Evolutionary conservation across 768 basidiomycete genomes (phyloP).

Genomic region (Russula dissimulans): DNA sequence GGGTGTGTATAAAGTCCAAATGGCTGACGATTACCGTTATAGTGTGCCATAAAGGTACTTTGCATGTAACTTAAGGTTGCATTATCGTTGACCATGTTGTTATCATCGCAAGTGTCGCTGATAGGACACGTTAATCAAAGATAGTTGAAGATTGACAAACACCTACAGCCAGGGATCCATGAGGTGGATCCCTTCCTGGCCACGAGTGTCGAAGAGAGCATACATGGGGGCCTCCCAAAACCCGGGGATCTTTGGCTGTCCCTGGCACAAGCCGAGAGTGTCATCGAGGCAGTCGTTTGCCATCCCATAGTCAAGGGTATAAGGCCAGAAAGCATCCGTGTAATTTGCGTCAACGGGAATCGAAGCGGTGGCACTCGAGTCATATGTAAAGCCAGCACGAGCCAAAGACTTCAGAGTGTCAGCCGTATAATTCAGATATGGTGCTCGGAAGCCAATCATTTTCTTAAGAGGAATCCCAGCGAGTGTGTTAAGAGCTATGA

Average conservation of each 20-base stretch:
- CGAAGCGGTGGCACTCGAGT: conserved; percentile 52
- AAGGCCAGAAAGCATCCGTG: conserved; percentile 79
- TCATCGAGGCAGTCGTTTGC: conserved; percentile 60
- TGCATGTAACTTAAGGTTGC: conserved; percentile 67
- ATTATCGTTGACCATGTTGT: conserved; percentile 39
- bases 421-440: conserved; percentile 56
- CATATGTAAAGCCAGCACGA: conserved; percentile 57
- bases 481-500: conserved; percentile 69
- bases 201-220: conserved; percentile 56
- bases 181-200: conserved; percentile 49
- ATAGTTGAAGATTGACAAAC: background rate
- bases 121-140: background rate
- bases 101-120: conserved; percentile 46
- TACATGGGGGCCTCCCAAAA: conserved; percentile 87
- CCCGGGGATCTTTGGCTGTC: conserved; percentile 62
- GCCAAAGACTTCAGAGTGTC: conserved; percentile 53
- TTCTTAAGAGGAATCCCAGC: conserved; percentile 61
- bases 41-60: conserved; percentile 64
- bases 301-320: conserved; percentile 71
- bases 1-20: conserved; percentile 79
- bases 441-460: conserved; percentile 69
- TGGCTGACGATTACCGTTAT: conserved; percentile 66
- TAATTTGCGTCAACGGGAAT: conserved; percentile 51
- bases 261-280: conserved; percentile 49
- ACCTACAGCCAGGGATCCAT: conserved; percentile 81